phyloP scores from a whole-genome alignment of 257 asterid species.

The Voacanga thouarsii region DNA sequence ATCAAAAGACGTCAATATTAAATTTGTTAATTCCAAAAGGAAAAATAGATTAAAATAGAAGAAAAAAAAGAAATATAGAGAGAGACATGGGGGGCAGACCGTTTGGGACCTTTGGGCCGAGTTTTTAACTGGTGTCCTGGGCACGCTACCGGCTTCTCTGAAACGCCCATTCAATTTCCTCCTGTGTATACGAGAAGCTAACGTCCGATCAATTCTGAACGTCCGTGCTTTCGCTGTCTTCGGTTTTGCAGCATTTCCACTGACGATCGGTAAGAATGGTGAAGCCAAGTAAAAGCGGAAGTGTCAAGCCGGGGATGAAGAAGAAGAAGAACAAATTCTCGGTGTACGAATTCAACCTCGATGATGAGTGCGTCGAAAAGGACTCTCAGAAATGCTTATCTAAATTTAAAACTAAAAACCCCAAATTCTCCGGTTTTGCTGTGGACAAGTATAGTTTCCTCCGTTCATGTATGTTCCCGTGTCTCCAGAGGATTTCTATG shows the following conservation, averaged over 20 bases:
- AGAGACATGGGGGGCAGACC: too few species aligned
- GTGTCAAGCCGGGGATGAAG: background rate
- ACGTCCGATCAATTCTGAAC: background rate
- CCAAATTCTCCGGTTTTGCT: conserved; percentile 26
- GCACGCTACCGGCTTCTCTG: background rate
- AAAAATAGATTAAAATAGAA: too few species aligned
- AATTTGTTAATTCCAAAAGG: too few species aligned
- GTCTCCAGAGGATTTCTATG: background rate
- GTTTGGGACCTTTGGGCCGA: too few species aligned
- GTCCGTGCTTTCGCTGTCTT: background rate
- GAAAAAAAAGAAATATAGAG: too few species aligned
- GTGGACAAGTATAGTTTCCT: conserved; percentile 57
- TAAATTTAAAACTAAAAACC: conserved; percentile 31
- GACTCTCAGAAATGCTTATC: conserved; percentile 29
- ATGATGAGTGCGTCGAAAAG: conserved; percentile 42
- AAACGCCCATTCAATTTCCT: background rate
- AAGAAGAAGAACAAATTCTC: conserved; percentile 23
- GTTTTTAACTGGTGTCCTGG: too few species aligned
- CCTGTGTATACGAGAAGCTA: background rate
- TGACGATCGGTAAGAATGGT: conserved; percentile 14
- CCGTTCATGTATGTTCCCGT: conserved; percentile 39
- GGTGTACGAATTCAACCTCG: conserved; percentile 51
- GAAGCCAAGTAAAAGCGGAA: conserved; percentile 17
- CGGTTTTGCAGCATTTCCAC: too few species aligned
- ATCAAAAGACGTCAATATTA: too few species aligned